Conservation (phyloP, 805 yeast species). For the Pichia phayaonensis region DNA sequence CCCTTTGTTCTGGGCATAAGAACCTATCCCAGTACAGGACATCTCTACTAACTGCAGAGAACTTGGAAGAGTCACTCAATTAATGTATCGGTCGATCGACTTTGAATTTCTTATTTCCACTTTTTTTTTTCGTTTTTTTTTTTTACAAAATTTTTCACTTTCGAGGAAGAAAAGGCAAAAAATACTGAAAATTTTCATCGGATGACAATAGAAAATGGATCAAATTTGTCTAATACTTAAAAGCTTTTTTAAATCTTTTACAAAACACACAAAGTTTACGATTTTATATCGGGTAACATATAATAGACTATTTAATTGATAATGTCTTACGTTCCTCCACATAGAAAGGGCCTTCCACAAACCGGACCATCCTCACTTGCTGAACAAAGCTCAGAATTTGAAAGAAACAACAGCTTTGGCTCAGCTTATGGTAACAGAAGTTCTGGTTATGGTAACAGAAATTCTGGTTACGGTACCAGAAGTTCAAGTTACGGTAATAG, state of each 20-base stretch:
- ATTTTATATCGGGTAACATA: background rate
- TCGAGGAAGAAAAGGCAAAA: background rate
- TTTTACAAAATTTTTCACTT: background rate
- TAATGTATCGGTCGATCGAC: background rate
- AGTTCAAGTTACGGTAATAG: constrained; percentile 27
- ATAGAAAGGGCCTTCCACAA: constrained; percentile 29
- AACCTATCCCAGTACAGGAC: too few relatives aligned
- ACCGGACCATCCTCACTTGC: background rate
- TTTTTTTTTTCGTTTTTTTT: background rate
- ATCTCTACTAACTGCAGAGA: too few relatives aligned
- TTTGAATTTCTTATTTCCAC: background rate
- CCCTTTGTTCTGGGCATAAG: too few relatives aligned
- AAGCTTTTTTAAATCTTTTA: background rate
- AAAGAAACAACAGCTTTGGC: background rate
- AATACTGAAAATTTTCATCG: background rate
- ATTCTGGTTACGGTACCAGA: constrained; percentile 27
- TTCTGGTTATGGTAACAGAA: constrained; percentile 19
- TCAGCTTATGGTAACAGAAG: constrained; percentile 5
- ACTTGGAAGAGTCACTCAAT: too few relatives aligned
- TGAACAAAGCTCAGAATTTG: background rate
- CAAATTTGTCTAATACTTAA: background rate
- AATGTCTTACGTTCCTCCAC: constrained; percentile 44
- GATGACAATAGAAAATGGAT: background rate
- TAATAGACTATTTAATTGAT: background rate
- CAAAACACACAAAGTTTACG: background rate